A percentile compares a stretch with the other conserved stretches of the same genome.
These are phyloP conservation scores for Termitomyces sp. DNA, from an alignment of 768 basidiomycete genomes.

Conservation along the genomic window DNA sequence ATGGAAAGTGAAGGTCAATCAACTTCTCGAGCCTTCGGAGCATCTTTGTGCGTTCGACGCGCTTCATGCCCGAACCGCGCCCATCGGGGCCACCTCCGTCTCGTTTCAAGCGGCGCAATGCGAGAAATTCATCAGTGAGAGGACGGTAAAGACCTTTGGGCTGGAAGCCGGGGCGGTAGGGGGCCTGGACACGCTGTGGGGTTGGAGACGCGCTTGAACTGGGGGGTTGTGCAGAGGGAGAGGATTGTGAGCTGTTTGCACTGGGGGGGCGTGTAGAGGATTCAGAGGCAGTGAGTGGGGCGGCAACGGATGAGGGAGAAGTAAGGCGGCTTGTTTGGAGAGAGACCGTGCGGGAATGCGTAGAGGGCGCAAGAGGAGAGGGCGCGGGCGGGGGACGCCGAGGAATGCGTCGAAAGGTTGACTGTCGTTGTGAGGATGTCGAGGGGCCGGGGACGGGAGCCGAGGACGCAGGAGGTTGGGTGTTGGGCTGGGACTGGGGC, in stretches of 20 bases:
- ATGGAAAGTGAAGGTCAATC: constrained; percentile 65
- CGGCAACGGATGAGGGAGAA: background rate
- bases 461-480: constrained; percentile 3
- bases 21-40: constrained; percentile 89
- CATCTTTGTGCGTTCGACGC: constrained; percentile 80
- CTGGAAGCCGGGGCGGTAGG: constrained; percentile 91
- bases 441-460: constrained; percentile 27
- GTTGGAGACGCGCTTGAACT: background rate
- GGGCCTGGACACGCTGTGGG: constrained; percentile 36
- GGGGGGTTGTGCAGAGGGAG: background rate
- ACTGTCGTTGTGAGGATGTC: constrained; percentile 22
- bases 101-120: constrained; percentile 35
- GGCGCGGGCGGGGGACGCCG: constrained; percentile 29
- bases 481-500: background rate
- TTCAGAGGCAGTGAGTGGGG: background rate
- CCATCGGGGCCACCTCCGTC: constrained; percentile 35
- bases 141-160: constrained; percentile 80
- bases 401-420: constrained; percentile 51
- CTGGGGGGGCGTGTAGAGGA: background rate
- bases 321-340: background rate
- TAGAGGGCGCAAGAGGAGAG: background rate
- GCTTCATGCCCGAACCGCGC: constrained; percentile 31
- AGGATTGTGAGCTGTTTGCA: background rate
- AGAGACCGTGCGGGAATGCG: too few species aligned
- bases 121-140: constrained; percentile 80